These are phyloP conservation scores for Orbilia blumenaviensis DNA, from an alignment of 2,329 filamentous ascomycete species.

Conservation along the genomic window DNA sequence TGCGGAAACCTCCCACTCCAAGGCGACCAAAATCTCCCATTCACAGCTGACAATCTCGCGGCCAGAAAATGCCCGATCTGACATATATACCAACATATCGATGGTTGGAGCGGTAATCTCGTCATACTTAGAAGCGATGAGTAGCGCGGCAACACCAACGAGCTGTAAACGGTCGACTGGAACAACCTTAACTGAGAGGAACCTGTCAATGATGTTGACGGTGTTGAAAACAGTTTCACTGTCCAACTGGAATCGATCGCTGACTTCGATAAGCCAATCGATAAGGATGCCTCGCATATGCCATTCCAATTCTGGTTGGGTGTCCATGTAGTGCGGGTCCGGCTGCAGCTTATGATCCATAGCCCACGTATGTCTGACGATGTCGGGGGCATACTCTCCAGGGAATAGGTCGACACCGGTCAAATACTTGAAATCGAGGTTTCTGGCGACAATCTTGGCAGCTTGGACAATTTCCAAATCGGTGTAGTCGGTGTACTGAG, in stretches of 20 bases:
- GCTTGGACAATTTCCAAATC: constrained; percentile 7
- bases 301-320: constrained; percentile 97
- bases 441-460: background rate
- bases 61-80: constrained; percentile 85
- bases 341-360: constrained; percentile 76
- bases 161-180: constrained; percentile 94
- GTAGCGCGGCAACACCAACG: constrained; percentile 92
- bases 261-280: constrained; percentile 98
- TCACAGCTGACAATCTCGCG: constrained; percentile 91
- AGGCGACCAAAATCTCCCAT: constrained; percentile 96
- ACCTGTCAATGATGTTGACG: constrained; percentile 97
- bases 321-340: constrained; percentile 94
- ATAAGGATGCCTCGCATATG: constrained; percentile 97
- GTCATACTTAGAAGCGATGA: constrained; percentile 97
- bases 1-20: constrained; percentile 94
- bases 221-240: constrained; percentile 94
- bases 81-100: constrained; percentile 97
- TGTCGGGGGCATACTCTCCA: constrained; percentile 35
- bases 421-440: constrained; percentile 50
- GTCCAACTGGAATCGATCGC: constrained; percentile 86
- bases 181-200: constrained; percentile 92
- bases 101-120: constrained; percentile 96
- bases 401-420: constrained; percentile 10
- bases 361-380: background rate
- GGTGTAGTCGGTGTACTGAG: background rate